These are phyloP conservation scores for Tympanopsis confertula DNA, from an alignment of 2,329 filamentous ascomycete species.

Conservation along the genomic window DNA sequence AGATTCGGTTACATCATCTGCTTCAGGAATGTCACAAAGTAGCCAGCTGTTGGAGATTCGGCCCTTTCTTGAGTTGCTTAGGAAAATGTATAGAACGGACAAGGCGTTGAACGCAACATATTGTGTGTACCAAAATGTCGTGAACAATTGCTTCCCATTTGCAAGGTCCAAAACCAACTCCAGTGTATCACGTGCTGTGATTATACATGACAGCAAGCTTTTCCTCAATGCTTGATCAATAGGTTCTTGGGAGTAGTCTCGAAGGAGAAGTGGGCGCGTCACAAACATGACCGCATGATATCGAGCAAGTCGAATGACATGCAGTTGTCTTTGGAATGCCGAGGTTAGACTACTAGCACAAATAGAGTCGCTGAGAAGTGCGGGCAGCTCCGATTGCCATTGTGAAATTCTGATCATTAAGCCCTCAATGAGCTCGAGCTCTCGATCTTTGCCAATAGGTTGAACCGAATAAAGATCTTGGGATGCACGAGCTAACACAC, in stretches of 20 bases:
- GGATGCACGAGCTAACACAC: background rate
- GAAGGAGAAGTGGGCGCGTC: background rate
- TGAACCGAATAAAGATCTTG: background rate
- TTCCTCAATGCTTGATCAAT: too few species aligned
- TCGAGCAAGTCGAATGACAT: background rate
- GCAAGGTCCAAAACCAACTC: conserved; percentile 9
- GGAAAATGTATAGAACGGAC: conserved; percentile 8
- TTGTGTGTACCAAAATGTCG: background rate
- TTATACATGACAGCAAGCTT: background rate
- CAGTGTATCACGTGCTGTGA: background rate
- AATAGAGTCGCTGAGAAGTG: background rate
- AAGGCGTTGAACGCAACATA: conserved; percentile 11
- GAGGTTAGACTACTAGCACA: background rate
- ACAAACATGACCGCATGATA: background rate
- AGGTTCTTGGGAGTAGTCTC: too few species aligned
- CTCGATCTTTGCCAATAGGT: background rate
- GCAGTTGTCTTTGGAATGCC: background rate
- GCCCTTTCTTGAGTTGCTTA: conserved; percentile 7
- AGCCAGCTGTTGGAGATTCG: too few species aligned
- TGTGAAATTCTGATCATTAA: background rate
- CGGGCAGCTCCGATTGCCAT: background rate
- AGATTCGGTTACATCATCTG: background rate
- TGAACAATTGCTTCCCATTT: conserved; percentile 8
- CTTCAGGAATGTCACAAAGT: background rate
- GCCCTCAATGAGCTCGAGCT: background rate